These are phyloP conservation scores for Dryas drummondii DNA, from an alignment of 306 rosid species.

Conservation along the genomic window DNA sequence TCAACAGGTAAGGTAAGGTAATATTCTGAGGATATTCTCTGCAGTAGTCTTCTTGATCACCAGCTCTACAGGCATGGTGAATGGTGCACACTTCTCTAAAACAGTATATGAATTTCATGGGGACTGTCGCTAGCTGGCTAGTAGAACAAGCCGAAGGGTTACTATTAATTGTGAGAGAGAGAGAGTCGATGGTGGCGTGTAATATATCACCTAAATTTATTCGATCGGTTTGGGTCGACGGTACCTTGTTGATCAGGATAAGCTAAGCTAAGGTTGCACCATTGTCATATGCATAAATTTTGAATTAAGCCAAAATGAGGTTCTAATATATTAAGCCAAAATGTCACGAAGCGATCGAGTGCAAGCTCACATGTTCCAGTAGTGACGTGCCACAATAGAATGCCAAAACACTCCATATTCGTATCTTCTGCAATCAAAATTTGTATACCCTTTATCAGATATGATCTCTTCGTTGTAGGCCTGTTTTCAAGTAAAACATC, in stretches of 20 bases:
- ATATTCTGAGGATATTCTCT: conserved; percentile 12
- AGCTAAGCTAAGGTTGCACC: background rate
- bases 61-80: background rate
- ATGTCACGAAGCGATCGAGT: background rate
- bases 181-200: background rate
- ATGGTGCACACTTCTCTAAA: conserved; percentile 1
- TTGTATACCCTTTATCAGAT: background rate
- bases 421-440: background rate
- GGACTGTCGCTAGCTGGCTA: conserved; percentile 1
- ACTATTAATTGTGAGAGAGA: background rate
- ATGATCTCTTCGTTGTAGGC: conserved; percentile 8
- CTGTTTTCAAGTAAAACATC: background rate
- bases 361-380: background rate
- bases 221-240: conserved; percentile 2
- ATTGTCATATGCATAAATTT: background rate
- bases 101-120: conserved; percentile 22
- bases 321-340: too few species aligned
- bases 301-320: too few species aligned
- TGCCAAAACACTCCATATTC: background rate
- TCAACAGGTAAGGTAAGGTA: background rate
- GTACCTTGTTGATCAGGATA: background rate
- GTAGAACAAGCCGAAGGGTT: too few species aligned
- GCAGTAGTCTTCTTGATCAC: background rate
- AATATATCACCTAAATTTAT: background rate
- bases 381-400: background rate